phyloP scores from a whole-genome alignment of 257 asterid species.

The Nicotiana paniculata region DNA sequence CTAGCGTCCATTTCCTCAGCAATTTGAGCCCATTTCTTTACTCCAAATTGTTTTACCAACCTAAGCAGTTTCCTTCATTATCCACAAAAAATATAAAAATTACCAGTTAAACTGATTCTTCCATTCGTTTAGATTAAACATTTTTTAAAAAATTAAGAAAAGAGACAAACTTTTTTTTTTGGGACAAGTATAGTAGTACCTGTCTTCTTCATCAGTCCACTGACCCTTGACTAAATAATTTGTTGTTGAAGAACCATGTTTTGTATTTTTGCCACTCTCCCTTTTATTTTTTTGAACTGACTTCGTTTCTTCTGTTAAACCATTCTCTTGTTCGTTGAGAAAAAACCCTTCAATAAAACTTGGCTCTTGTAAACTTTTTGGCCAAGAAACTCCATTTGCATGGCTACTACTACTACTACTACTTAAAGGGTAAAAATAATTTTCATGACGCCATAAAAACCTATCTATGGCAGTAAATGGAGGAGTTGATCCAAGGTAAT shows the following conservation, averaged over 20 bases:
- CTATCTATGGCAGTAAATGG: slow-evolving; percentile 29
- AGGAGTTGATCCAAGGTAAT: slow-evolving; percentile 3
- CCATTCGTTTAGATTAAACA: not conserved
- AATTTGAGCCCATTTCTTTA: slow-evolving; percentile 59
- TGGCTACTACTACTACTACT: not conserved
- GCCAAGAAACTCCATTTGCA: slow-evolving; percentile 16
- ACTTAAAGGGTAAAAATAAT: not conserved
- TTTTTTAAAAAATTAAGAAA: too few relatives aligned
- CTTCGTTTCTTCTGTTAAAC: too few relatives aligned
- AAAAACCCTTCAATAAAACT: slow-evolving; percentile 6
- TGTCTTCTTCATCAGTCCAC: slow-evolving; percentile 71
- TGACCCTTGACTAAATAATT: slow-evolving; percentile 49
- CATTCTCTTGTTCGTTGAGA: not conserved
- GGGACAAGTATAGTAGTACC: slow-evolving; percentile 23
- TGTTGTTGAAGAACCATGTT: slow-evolving; percentile 8
- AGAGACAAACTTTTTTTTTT: too few relatives aligned
- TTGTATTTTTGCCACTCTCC: slow-evolving; percentile 10
- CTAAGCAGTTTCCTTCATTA: slow-evolving; percentile 39
- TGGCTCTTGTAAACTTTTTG: slow-evolving; percentile 1
- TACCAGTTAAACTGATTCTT: not conserved
- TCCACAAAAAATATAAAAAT: not conserved
- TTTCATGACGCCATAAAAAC: slow-evolving; percentile 29
- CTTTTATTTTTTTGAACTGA: not conserved
- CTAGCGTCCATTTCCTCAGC: slow-evolving; percentile 62
- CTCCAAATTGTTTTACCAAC: slow-evolving; percentile 60